Conservation (phyloP, 352 stramenopile species). For the Halophytophthora polymorphica region DNA sequence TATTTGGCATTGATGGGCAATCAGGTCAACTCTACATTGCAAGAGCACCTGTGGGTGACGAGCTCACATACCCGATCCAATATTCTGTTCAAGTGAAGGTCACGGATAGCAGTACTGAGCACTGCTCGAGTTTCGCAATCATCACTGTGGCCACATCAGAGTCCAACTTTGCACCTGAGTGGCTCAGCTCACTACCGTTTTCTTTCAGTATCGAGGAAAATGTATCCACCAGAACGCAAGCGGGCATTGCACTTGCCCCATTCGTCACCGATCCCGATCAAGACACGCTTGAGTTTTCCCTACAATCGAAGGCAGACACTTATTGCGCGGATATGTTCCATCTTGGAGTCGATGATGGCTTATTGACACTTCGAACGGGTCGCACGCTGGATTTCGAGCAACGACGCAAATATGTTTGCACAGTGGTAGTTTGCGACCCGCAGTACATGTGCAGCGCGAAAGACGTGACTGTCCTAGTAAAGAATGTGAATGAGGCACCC, state of each 20-base stretch:
- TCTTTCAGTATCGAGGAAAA: constrained; percentile 47
- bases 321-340: constrained; percentile 51
- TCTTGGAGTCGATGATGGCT: constrained; percentile 22
- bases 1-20: constrained; percentile 41
- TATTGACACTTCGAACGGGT: constrained; percentile 25
- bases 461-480: constrained; percentile 40
- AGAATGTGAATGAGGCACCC: constrained; percentile 54
- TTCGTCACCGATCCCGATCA: constrained; percentile 41
- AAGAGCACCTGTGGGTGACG: constrained; percentile 14
- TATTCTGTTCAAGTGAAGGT: constrained; percentile 36
- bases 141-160: constrained; percentile 38
- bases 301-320: constrained; percentile 51
- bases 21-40: constrained; percentile 47
- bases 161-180: constrained; percentile 50
- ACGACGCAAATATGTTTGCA: constrained; percentile 39
- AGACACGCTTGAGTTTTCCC: constrained; percentile 38
- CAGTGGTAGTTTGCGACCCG: constrained; percentile 48
- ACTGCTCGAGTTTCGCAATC: constrained; percentile 19
- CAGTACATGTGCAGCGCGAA: constrained; percentile 39
- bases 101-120: constrained; percentile 33
- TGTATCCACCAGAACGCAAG: constrained; percentile 19
- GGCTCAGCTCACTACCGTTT: constrained; percentile 22
- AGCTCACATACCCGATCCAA: constrained; percentile 35
- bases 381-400: constrained; percentile 40
- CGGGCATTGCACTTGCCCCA: constrained; percentile 15